Base-by-base conservation (phyloP, 805 yeast species). In the Candida pini region DNA sequence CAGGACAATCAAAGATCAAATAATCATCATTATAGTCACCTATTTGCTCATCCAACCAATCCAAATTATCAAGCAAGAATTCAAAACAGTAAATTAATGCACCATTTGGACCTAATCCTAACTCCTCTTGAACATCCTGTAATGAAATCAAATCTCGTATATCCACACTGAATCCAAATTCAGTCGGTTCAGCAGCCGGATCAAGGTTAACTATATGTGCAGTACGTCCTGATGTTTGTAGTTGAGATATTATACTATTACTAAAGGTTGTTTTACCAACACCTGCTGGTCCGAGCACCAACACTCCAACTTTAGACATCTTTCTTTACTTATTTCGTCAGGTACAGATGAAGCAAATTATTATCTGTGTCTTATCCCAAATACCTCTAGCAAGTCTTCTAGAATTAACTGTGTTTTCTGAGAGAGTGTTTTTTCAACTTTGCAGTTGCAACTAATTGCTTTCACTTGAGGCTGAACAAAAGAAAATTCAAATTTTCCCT, bases 271-370 rank as follows among this genome's bases (percentile, higher is more conserved):
- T 78, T 48, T 83, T 90, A 9, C 98, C 98, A 8, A 84, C 97
- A 25, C 98, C 98, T 1, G 98, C 98, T 14, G 98, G 98, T 1
- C 98, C 98, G 45, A 92, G 62, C 1, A 89, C 96, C 43, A 92
- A 64, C 9, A 87, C 90, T 38, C 97, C 98, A 2, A 88, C 96
- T 63, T 96, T 71, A 3, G 97, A 87, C 98, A 92, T 90, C 8
- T 9, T 30, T 19, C n/a, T n/a, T n/a, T n/a, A n/a, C n/a, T n/a
- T n/a, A n/a, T n/a, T n/a, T n/a, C n/a, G n/a, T n/a, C n/a, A n/a
- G n/a, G n/a, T n/a, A n/a, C n/a, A n/a, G n/a, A n/a, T n/a, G n/a
- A n/a, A n/a, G n/a, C n/a, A n/a, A n/a, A n/a, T n/a, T n/a, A n/a
- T n/a, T n/a, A n/a, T n/a, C n/a, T n/a, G n/a, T n/a, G n/a, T n/a